These are phyloP conservation scores for Albifimbria verrucaria DNA, from an alignment of 2,329 filamentous ascomycete species.

Conservation along the genomic window DNA sequence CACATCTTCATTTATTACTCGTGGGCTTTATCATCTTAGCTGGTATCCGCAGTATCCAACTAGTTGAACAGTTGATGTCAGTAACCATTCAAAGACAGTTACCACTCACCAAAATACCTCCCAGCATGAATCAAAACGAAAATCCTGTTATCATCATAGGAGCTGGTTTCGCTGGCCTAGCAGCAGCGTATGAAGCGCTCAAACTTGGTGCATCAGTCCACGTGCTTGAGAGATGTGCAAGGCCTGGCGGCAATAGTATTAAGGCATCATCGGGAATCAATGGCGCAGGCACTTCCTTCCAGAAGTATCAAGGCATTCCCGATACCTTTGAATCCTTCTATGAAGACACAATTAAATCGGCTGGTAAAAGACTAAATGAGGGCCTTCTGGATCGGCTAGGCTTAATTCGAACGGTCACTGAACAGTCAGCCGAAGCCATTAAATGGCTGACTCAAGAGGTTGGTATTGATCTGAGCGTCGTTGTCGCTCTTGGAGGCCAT, in stretches of 20 bases:
- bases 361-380: conserved; percentile 38
- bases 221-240: conserved; percentile 56
- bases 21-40: too few species aligned
- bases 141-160: conserved; percentile 58
- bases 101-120: background rate
- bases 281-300: conserved; percentile 56
- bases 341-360: conserved; percentile 55
- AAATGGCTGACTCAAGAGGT: conserved; percentile 56
- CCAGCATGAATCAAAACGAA: background rate
- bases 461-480: conserved; percentile 55
- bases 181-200: conserved; percentile 55
- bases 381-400: conserved; percentile 30
- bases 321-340: conserved; percentile 42
- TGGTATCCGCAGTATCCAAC: too few species aligned
- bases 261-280: conserved; percentile 67
- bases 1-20: too few species aligned
- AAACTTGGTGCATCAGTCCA: conserved; percentile 48
- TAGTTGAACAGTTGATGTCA: too few species aligned
- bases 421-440: conserved; percentile 45
- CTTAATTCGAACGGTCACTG: conserved; percentile 47
- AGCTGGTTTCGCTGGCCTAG: conserved; percentile 61
- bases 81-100: too few species aligned
- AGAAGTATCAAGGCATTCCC: conserved; percentile 33
- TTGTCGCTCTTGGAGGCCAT: conserved; percentile 59
- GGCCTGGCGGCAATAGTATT: conserved; percentile 63